Base-by-base conservation (phyloP, 2,329 filamentous ascomycete genomes). In the Dothistroma septosporum region DNA sequence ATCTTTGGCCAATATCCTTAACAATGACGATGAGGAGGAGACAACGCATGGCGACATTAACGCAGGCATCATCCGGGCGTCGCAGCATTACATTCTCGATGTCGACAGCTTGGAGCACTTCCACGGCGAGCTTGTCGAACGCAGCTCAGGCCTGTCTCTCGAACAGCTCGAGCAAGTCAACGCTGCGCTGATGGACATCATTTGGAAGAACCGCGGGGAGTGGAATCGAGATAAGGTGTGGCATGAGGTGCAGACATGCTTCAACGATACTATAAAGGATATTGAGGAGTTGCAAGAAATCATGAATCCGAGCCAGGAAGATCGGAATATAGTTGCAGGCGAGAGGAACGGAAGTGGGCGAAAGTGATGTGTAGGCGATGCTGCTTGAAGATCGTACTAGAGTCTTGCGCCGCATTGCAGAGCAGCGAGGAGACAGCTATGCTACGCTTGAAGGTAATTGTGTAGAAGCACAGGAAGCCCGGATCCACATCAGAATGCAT, bases 101-200 rank as follows among this genome's bases (percentile, higher is more conserved):
- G 74, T 80, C 10, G 66, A 70, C 0, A 79, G 83, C 32, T 78
- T 91, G 24, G 74, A 78, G 1, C 73, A 78, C 7, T 82, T 95
- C 58, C 81, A 91, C 59, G 73, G 80, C 0, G 80, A 85, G 41
- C 78, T 96, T 35, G 86, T 87, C 0, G 77, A 83, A 31, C 80
- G 82, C 49, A 93, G 90, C 1, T 87, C 85, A 21, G 91, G 90
- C 0, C 90, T 90, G 74, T 90, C 88, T 0, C 90, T 99, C 56
- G 94, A 99, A 77, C 93, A 99, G 75, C 79, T 99, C 21, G 93
- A 97, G 79, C 93, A 97, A 76, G 87, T 97, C 73, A 92, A 92
- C 74, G 88, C 92, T 8, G 86, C 88, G 66, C 79, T 97, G 64
- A 97, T 97, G 93, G 89, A 93, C 62, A 86, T 87, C 64, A 84